Evolutionary conservation across 148 eudicot genomes (phyloP).

Genomic region (Vaccinium vitisidaea): DNA sequence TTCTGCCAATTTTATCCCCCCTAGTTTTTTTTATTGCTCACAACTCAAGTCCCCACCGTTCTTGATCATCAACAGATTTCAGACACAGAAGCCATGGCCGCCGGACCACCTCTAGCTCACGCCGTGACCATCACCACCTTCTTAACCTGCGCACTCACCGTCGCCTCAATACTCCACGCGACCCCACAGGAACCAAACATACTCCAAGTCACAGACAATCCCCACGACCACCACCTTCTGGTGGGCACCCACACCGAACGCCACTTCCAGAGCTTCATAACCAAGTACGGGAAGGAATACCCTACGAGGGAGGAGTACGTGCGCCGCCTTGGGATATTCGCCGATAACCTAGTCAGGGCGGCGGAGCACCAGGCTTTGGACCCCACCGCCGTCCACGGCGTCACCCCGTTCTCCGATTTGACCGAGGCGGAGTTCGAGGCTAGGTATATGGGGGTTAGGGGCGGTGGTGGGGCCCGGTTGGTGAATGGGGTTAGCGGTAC

Average conservation of each 20-base stretch:
- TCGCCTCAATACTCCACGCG: neutral
- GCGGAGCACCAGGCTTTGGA: constrained; percentile 88
- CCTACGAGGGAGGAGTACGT: constrained; percentile 59
- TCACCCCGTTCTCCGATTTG: constrained; percentile 78
- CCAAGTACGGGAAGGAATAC: constrained; percentile 59
- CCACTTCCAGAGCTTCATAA: constrained; percentile 48
- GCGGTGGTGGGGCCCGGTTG: constrained; percentile 10
- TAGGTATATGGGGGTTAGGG: constrained; percentile 50
- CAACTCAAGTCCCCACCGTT: neutral
- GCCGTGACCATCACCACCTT: constrained; percentile 10
- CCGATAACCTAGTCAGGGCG: constrained; percentile 59
- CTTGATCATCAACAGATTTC: neutral
- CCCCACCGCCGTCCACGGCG: constrained; percentile 84
- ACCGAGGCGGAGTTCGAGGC: constrained; percentile 63
- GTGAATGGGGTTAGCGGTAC: neutral
- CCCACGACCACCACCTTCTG: neutral
- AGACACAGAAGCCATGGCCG: constrained; percentile 13
- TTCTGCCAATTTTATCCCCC: neutral
- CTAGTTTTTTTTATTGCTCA: neutral
- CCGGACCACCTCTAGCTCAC: constrained; percentile 19
- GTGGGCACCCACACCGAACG: constrained; percentile 42
- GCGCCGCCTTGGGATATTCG: constrained; percentile 62
- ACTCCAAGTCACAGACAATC: constrained; percentile 39
- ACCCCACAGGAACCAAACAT: constrained; percentile 29
- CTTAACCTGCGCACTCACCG: constrained; percentile 30